Evolutionary conservation across 2,329 filamentous ascomycete species (phyloP), one percentile per base, ranked within the genome.

Genomic region (Fusarium neocosmosporiellum): DNA sequence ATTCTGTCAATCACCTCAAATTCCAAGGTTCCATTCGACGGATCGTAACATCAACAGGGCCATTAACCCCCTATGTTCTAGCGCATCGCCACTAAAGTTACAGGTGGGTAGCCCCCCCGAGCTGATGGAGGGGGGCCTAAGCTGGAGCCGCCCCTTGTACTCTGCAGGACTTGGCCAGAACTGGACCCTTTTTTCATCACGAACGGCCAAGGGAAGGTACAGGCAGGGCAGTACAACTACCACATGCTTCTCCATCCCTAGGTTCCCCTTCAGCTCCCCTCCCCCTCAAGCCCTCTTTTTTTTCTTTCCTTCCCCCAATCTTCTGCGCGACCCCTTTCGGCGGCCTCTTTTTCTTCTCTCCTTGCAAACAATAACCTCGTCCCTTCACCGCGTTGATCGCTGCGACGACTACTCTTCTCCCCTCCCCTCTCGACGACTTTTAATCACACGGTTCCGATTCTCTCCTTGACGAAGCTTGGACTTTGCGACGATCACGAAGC

Each of bases 1-100:
- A 48, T 60, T 60, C 41, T 60, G 58, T 60, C 58, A 20, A n/a
- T 43, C 58, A 41, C 37, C 27, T 16, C 41, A 46, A 46, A 18
- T 46, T 46, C 14, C 20, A 46, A 46, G 22, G 43, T 48, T 48
- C 43, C 63, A 53, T 33, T 22, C 10, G 27, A 36, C 37, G 22
- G 48, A 55, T 31, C 24, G 11, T 27, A 27, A 22, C 36, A 63
- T 63, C 59, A 41, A 63, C 59, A 63, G 50, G 29, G 37, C 48
- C 31, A 31, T 48, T 58, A 22, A 20, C 61, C 36, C 50, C 53
- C 50, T 63, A 43, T 18, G 61, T 48, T 58, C 31, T 63, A 63
- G 61, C 61, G 59, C 61, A 58, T 63, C 61, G 53, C 61, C 39
- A 37, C 61, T 59, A 46, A 63, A 53, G 53, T 63, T 41, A 54